phyloP scores from a whole-genome alignment of 2,329 filamentous ascomycete genomes.

The Xylariaceae sp. region DNA sequence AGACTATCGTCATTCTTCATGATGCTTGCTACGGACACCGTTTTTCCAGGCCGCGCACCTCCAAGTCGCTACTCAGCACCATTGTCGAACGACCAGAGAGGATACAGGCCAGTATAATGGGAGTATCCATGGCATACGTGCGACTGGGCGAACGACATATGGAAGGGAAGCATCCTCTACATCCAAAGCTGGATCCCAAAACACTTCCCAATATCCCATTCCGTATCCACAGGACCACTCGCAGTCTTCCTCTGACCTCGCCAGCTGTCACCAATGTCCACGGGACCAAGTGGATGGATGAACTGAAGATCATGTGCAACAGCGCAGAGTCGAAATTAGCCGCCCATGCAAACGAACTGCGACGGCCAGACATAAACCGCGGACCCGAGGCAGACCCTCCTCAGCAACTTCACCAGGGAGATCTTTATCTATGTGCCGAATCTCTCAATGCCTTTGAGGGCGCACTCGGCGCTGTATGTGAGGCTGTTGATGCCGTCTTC shows the following conservation, averaged over 20 bases:
- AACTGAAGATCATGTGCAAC: conserved; percentile 80
- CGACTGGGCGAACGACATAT: conserved; percentile 78
- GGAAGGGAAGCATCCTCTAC: conserved; percentile 64
- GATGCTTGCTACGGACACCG: conserved; percentile 95
- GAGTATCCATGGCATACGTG: conserved; percentile 83
- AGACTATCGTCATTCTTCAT: conserved; percentile 81
- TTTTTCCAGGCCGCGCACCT: conserved; percentile 77
- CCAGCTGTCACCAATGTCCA: conserved; percentile 86
- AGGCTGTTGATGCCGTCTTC: conserved; percentile 86
- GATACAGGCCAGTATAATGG: conserved; percentile 77
- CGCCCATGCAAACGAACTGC: conserved; percentile 71
- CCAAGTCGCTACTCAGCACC: conserved; percentile 64
- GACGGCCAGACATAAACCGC: conserved; percentile 60
- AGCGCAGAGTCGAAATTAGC: conserved; percentile 74
- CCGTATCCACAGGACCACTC: conserved; percentile 74
- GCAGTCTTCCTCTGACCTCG: conserved; percentile 67
- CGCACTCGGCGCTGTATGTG: conserved; percentile 86
- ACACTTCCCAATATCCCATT: conserved; percentile 66
- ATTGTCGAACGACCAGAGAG: conserved; percentile 94
- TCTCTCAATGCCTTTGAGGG: conserved; percentile 86
- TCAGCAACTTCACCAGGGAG: conserved; percentile 73
- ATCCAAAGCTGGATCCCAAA: conserved; percentile 55
- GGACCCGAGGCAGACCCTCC: conserved; percentile 42
- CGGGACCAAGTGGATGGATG: conserved; percentile 88
- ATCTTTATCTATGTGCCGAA: conserved; percentile 84